Evolutionary conservation across 148 eudicot genomes (phyloP).

Genomic region (Cornus suecica): DNA sequence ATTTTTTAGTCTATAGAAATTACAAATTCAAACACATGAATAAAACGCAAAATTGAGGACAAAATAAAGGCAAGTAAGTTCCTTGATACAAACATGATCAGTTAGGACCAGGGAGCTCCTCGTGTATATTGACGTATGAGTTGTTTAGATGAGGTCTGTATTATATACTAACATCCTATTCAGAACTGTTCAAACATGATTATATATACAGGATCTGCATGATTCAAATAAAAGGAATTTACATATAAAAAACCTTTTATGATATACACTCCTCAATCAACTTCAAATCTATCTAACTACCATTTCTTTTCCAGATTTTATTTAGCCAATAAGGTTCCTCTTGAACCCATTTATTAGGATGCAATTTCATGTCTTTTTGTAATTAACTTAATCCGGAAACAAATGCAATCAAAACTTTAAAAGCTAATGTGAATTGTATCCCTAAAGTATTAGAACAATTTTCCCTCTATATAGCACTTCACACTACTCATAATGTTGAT

Average conservation of each 20-base stretch:
- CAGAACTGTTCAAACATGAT: constrained; percentile 5
- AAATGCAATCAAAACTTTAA: too few species aligned
- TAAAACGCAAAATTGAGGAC: not conserved
- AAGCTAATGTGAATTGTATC: too few species aligned
- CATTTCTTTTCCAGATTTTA: not conserved
- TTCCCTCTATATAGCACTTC: too few species aligned
- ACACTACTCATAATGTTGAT: too few species aligned
- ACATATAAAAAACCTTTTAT: not conserved
- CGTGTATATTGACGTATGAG: too few species aligned
- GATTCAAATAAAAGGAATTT: not conserved
- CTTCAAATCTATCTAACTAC: too few species aligned
- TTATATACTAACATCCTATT: not conserved
- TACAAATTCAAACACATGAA: not conserved
- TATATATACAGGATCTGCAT: not conserved
- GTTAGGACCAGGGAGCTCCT: not conserved
- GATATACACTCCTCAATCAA: not conserved
- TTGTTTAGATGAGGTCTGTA: not conserved
- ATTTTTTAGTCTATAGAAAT: not conserved
- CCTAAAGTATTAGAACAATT: too few species aligned
- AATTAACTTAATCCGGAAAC: too few species aligned
- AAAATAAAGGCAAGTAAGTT: not conserved
- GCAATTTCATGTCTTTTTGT: too few species aligned
- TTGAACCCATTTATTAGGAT: too few species aligned
- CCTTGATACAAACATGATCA: not conserved
- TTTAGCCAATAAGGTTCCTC: not conserved